Base-by-base conservation (phyloP, 768 basidiomycete genomes). In the Lactarius deliciosus region DNA sequence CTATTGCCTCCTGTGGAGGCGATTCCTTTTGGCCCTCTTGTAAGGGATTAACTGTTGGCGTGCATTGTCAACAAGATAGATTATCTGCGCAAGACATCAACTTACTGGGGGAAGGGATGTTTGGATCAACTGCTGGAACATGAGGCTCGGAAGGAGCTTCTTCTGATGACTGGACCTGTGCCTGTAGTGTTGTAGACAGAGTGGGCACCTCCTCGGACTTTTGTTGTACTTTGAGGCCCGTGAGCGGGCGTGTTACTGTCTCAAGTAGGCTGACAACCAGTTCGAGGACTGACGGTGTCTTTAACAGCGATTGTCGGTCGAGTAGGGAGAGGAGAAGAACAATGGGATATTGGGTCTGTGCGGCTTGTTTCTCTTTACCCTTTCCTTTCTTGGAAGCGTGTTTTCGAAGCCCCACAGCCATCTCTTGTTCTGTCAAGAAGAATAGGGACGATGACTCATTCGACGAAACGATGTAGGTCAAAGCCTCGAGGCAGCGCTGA, bases 341-440 rank as follows among this genome's bases (percentile, higher is more conserved):
- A 63, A 99, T 88, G 6, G 96, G 96, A 75, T 90, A 97, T 71
- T 96, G 90, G 0, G 89, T 89, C 72, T 91, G 90, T 0, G 90
- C 81, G 3, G 80, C 79, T 71, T 88, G 89, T 73, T 91, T 94
- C 74, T 98, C 96, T 76, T 97, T 98, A 25, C 94, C 96, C 77
- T 97, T 98, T 10, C 94, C 95, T 76, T 97, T 97, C 77, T 90
- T 92, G 22, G 85, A 84, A 8, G 82, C 77, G 15, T 81, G 76
- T 70, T 87, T 85, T 69, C 87, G 86, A 18, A 96, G 82, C 55
- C 90, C 89, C n/a, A 82, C 82, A 7, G 91, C 89, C 40, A 94
- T 80, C 70, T 99, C 97, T 70, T 98, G 94, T 76, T 99, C 97
- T 1, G 89, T 92, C 66, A 99, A 82, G 86, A 99, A 98, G 83